Conservation (phyloP, 169 alveolate species). For the Plasmodium gaboni region DNA sequence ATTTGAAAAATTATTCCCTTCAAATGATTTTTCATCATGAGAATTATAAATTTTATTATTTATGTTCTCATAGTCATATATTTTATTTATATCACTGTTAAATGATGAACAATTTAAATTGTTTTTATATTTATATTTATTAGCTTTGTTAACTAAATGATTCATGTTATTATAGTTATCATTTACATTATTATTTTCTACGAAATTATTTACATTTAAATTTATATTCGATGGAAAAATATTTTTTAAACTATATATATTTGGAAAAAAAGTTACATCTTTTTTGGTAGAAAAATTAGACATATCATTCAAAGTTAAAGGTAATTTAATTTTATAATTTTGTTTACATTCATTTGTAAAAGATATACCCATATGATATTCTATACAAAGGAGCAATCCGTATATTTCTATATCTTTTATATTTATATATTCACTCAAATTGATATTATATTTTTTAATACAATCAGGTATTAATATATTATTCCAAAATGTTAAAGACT, state of each 20-base stretch:
- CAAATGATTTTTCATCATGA: too few relatives aligned
- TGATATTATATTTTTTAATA: constrained; percentile 28
- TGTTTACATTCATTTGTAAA: constrained; percentile 51
- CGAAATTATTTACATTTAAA: not conserved
- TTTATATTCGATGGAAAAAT: constrained; percentile 10
- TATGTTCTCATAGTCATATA: not conserved
- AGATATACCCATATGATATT: constrained; percentile 65
- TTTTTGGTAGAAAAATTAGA: constrained; percentile 27
- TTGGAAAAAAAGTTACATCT: constrained; percentile 36
- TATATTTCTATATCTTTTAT: constrained; percentile 42
- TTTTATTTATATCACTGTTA: too few relatives aligned
- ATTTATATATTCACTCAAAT: constrained; percentile 54
- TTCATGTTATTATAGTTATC: not conserved
- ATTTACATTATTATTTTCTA: not conserved
- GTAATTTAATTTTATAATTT: constrained; percentile 35
- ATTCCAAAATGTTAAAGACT: constrained; percentile 59
- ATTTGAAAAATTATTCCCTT: not conserved
- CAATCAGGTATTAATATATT: constrained; percentile 51
- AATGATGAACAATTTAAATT: too few relatives aligned
- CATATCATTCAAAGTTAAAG: constrained; percentile 66
- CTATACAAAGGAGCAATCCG: constrained; percentile 42
- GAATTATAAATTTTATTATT: not conserved
- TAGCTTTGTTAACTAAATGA: not conserved
- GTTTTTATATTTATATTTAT: not conserved
- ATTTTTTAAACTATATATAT: constrained; percentile 18